Evolutionary conservation across 345 rosid genomes (phyloP).

Genomic region (Cardamine occulta): DNA sequence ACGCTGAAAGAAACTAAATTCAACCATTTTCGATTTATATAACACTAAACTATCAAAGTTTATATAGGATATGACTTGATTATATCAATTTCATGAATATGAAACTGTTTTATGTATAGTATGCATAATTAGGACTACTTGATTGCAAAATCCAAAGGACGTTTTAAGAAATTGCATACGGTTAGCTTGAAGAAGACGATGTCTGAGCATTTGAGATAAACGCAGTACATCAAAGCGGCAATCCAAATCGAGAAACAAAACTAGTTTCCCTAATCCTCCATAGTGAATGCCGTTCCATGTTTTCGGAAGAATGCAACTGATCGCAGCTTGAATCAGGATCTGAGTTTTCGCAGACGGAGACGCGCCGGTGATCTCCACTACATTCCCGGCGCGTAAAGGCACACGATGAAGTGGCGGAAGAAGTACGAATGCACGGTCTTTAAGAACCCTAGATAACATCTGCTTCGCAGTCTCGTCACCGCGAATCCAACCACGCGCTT

Average conservation of each 20-base stretch:
- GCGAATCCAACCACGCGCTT: constrained; percentile 52
- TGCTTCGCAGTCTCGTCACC: constrained; percentile 63
- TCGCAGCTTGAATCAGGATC: constrained; percentile 66
- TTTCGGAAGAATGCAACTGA: constrained; percentile 67
- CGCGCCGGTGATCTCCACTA: constrained; percentile 71
- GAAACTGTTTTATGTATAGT: background rate
- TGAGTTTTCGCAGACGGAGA: constrained; percentile 80
- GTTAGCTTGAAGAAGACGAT: constrained; percentile 55
- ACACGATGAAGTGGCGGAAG: constrained; percentile 67
- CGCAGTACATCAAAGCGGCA: constrained; percentile 68
- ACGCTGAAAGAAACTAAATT: constrained; percentile 20
- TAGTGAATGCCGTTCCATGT: constrained; percentile 67
- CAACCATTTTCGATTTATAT: background rate
- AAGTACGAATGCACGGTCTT: constrained; percentile 52
- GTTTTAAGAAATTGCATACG: background rate
- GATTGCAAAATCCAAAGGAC: background rate
- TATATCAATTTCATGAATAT: background rate
- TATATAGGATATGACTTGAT: background rate
- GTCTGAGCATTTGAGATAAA: constrained; percentile 62
- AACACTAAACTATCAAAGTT: background rate
- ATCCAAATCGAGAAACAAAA: constrained; percentile 73
- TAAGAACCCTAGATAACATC: constrained; percentile 58
- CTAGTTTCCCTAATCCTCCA: constrained; percentile 68
- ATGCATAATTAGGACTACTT: background rate
- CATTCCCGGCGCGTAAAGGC: constrained; percentile 69